Evolutionary conservation across 1,284 basidiomycete species (phyloP).

Genomic region (Boletus smithii): DNA sequence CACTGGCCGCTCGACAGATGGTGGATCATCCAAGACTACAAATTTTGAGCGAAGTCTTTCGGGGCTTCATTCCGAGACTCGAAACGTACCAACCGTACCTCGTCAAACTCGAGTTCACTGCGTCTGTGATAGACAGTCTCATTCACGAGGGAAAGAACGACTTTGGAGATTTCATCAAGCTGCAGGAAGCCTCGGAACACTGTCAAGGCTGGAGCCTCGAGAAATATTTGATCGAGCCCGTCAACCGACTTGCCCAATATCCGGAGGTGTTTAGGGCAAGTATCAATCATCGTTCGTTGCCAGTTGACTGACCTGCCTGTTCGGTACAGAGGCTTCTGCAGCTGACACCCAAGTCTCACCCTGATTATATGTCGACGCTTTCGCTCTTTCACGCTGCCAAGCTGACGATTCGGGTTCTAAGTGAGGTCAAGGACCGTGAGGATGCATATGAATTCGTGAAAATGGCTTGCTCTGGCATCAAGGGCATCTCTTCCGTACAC

Average conservation of each 20-base stretch:
- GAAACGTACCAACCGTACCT: slow-evolving; percentile 87
- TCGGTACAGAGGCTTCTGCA: slow-evolving; percentile 55
- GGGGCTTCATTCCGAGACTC: slow-evolving; percentile 58
- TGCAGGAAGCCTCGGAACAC: slow-evolving; percentile 59
- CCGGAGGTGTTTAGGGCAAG: slow-evolving; percentile 72
- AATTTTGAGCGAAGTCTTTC: slow-evolving; percentile 55
- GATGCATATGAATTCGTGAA: slow-evolving; percentile 77
- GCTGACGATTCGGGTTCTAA: slow-evolving; percentile 68
- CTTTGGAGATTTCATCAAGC: slow-evolving; percentile 80
- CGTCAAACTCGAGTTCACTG: slow-evolving; percentile 63
- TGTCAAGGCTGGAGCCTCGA: slow-evolving; percentile 63
- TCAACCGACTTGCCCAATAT: slow-evolving; percentile 70
- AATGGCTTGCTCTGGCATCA: slow-evolving; percentile 55
- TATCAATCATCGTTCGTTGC: slow-evolving; percentile 9
- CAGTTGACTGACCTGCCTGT: slow-evolving; percentile 11
- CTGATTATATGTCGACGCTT: slow-evolving; percentile 64
- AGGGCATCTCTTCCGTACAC: slow-evolving; percentile 50
- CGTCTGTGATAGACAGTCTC: slow-evolving; percentile 51
- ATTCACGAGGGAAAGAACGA: slow-evolving; percentile 55
- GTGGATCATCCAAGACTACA: slow-evolving; percentile 46
- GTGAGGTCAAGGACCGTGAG: slow-evolving; percentile 79
- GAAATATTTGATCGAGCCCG: slow-evolving; percentile 70
- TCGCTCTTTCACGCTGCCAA: slow-evolving; percentile 67
- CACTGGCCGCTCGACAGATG: slow-evolving; percentile 46
- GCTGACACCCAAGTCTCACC: slow-evolving; percentile 64